Evolutionary conservation across 1,139 yeast species (phyloP).

Genomic region (Sugiyamaella paludigena): DNA sequence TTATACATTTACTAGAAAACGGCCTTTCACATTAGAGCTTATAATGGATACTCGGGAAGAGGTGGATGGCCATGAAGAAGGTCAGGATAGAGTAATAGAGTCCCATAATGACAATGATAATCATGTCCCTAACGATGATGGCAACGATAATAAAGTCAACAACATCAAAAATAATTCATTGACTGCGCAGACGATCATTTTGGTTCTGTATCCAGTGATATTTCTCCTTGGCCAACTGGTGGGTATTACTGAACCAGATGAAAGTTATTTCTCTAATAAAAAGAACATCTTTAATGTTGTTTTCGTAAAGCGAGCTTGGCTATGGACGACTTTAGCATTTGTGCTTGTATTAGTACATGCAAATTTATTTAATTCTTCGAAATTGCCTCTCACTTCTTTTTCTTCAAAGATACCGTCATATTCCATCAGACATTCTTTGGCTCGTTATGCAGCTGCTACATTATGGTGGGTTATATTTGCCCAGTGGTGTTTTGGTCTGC

Average conservation of each 20-base stretch:
- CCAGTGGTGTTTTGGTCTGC: slow-evolving; percentile 85
- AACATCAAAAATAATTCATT: not conserved
- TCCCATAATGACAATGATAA: too few species aligned
- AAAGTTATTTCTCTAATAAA: slow-evolving; percentile 53
- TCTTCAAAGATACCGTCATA: not conserved
- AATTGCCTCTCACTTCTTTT: not conserved
- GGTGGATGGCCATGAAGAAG: too few species aligned
- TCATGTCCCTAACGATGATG: too few species aligned
- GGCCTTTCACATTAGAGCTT: too few species aligned
- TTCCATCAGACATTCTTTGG: not conserved
- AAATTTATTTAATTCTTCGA: not conserved
- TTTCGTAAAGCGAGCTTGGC: slow-evolving; percentile 90
- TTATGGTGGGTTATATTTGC: slow-evolving; percentile 80
- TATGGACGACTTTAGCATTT: slow-evolving; percentile 69
- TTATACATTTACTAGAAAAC: too few species aligned
- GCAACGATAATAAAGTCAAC: not conserved
- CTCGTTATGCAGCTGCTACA: slow-evolving; percentile 54
- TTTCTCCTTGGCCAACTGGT: slow-evolving; percentile 34
- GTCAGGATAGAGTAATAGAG: too few species aligned
- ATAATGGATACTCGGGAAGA: too few species aligned
- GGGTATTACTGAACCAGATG: slow-evolving; percentile 23
- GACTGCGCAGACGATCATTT: slow-evolving; percentile 10
- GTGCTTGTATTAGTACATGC: slow-evolving; percentile 20
- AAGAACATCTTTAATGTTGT: slow-evolving; percentile 62
- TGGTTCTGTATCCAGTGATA: slow-evolving; percentile 33